Evolutionary conservation across 2,329 filamentous ascomycete species (phyloP).

Genomic region (Fusarium sp.): DNA sequence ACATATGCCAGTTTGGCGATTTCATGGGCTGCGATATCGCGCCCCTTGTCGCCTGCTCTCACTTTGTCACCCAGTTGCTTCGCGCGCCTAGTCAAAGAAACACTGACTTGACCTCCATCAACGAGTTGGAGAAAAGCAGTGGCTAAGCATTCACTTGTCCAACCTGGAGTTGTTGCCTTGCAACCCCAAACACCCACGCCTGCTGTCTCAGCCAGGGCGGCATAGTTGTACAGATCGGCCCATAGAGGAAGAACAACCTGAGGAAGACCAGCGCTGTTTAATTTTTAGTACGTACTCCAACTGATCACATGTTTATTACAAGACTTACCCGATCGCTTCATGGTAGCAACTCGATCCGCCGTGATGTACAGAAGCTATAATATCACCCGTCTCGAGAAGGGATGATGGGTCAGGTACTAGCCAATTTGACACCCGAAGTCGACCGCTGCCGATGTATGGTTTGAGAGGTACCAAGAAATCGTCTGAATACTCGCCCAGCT

Average conservation of each 20-base stretch:
- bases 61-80: not conserved
- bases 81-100: not conserved
- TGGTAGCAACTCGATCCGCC: conserved; percentile 43
- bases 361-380: conserved; percentile 38
- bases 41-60: not conserved
- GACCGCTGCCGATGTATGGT: conserved; percentile 24
- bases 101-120: not conserved
- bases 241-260: conserved; percentile 63
- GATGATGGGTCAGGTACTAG: conserved; percentile 51
- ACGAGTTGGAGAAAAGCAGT: conserved; percentile 44
- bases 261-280: conserved; percentile 58
- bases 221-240: conserved; percentile 63
- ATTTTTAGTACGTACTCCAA: not conserved
- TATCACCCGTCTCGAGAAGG: conserved; percentile 52
- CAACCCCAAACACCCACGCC: conserved; percentile 60
- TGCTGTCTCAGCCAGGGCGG: conserved; percentile 58
- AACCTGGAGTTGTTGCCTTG: conserved; percentile 52
- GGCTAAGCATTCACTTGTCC: conserved; percentile 48
- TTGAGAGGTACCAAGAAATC: conserved; percentile 23
- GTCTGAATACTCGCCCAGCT: conserved; percentile 18
- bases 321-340: conserved; percentile 37
- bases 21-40: conserved; percentile 10
- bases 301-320: not conserved
- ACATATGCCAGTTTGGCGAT: conserved; percentile 12
- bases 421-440: conserved; percentile 48